Evolutionary conservation across 352 stramenopile genomes (phyloP).

Genomic region (Sclerospora graminicola): DNA sequence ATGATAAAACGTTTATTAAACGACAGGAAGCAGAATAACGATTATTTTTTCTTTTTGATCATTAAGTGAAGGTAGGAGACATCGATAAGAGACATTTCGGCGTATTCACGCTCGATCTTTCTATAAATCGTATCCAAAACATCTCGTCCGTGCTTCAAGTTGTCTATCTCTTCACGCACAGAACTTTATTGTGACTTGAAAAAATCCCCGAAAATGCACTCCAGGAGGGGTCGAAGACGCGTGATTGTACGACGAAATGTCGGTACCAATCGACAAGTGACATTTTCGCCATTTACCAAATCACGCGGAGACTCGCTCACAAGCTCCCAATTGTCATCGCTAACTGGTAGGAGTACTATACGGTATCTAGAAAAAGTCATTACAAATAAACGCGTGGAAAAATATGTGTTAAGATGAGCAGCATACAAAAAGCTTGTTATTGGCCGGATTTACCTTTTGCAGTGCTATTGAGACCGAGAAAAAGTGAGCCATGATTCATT

Average conservation of each 20-base stretch:
- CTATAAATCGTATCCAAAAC: no score
- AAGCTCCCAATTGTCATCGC: slow-evolving; percentile 1
- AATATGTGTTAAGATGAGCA: slow-evolving; percentile 7
- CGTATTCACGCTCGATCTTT: no score
- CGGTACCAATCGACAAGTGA: slow-evolving; percentile 33
- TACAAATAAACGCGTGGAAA: neutral
- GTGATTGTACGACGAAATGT: slow-evolving; percentile 20
- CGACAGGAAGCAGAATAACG: no score
- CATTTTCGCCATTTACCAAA: slow-evolving; percentile 71
- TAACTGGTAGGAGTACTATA: slow-evolving; percentile 11
- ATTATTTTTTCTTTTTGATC: no score
- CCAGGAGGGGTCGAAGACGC: slow-evolving; percentile 5
- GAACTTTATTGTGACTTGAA: no score
- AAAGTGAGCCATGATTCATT: slow-evolving; percentile 10
- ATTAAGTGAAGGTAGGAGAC: no score
- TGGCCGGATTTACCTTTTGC: slow-evolving; percentile 32
- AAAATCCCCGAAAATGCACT: no score
- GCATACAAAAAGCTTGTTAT: slow-evolving; percentile 9
- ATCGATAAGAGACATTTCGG: no score
- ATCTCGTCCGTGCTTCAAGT: no score
- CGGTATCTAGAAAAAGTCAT: neutral
- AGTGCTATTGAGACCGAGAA: slow-evolving; percentile 21
- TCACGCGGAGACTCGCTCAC: slow-evolving; percentile 14
- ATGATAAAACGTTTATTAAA: no score
- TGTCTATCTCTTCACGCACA: no score